Percentiles rank a stretch among this genome's conserved stretches.
phyloP scores from a whole-genome alignment of 345 rosid species.

The Gossypium bickii region DNA sequence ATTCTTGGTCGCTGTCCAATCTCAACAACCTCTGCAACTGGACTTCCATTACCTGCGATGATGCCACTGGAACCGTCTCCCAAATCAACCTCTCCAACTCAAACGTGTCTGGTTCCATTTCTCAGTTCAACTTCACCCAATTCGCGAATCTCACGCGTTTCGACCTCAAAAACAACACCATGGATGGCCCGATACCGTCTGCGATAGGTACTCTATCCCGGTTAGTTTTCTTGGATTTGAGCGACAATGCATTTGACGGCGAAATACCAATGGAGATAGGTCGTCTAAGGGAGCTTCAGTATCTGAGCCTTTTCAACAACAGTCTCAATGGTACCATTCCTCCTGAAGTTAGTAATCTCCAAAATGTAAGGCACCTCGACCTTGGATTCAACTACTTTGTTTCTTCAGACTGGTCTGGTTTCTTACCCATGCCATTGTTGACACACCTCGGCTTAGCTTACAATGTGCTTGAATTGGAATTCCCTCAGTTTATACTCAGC shows the following conservation, averaged over 20 bases:
- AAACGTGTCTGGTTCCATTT: constrained; percentile 35
- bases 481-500: constrained; percentile 43
- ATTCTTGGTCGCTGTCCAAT: constrained; percentile 54
- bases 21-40: constrained; percentile 57
- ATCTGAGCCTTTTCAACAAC: constrained; percentile 39
- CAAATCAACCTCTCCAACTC: constrained; percentile 32
- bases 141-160: constrained; percentile 44
- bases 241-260: constrained; percentile 34
- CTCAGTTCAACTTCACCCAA: constrained; percentile 41
- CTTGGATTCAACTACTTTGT: constrained; percentile 52
- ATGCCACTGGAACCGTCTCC: constrained; percentile 26
- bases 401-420: constrained; percentile 50
- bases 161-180: constrained; percentile 26
- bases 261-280: constrained; percentile 39
- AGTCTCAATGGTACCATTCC: constrained; percentile 45
- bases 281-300: constrained; percentile 32
- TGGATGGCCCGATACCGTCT: constrained; percentile 33
- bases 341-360: constrained; percentile 41
- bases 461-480: constrained; percentile 26
- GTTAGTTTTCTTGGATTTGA: constrained; percentile 40
- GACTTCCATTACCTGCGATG: constrained; percentile 43
- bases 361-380: constrained; percentile 42
- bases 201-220: constrained; percentile 34
- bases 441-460: constrained; percentile 37
- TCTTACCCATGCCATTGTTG: constrained; percentile 44